phyloP scores from a whole-genome alignment of 2,329 filamentous ascomycete species.

The Colletotrichum lentis region DNA sequence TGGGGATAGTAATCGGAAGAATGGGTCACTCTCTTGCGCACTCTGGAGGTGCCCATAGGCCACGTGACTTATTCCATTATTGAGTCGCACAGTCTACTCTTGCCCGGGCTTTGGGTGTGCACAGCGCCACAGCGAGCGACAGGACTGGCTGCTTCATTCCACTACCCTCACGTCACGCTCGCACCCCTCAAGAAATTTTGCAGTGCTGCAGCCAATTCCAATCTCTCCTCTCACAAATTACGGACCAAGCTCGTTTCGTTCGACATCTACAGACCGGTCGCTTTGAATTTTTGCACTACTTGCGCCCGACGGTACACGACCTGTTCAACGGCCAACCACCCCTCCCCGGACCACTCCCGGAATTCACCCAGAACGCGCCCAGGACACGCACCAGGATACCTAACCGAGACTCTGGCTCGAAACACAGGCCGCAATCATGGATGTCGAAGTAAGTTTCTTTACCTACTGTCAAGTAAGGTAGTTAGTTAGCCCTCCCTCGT shows the following conservation, averaged over 20 bases:
- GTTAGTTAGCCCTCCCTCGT: slow-evolving; percentile 35
- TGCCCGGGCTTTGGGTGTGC: neutral
- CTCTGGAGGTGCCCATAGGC: neutral
- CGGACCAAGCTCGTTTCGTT: slow-evolving; percentile 15
- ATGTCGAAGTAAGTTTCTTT: slow-evolving; percentile 46
- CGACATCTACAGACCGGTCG: slow-evolving; percentile 21
- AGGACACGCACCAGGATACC: slow-evolving; percentile 30
- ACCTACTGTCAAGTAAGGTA: slow-evolving; percentile 23
- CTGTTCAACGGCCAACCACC: neutral
- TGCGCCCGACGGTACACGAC: slow-evolving; percentile 6
- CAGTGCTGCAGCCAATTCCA: slow-evolving; percentile 21
- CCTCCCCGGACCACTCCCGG: neutral
- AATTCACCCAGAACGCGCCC: neutral
- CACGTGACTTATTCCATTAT: slow-evolving; percentile 17
- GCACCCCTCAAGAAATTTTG: slow-evolving; percentile 29
- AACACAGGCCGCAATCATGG: slow-evolving; percentile 44
- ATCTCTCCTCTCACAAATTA: slow-evolving; percentile 28
- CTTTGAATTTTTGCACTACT: neutral
- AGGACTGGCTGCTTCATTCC: slow-evolving; percentile 14
- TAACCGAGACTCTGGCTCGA: slow-evolving; percentile 35
- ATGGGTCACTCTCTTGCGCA: slow-evolving; percentile 1
- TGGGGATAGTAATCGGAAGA: neutral
- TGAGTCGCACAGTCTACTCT: slow-evolving; percentile 21
- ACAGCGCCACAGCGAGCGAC: slow-evolving; percentile 9
- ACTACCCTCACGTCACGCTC: slow-evolving; percentile 34